These are phyloP conservation scores for Ambrosia trifida DNA, from an alignment of 129 eudicot species.

Conservation along the genomic window DNA sequence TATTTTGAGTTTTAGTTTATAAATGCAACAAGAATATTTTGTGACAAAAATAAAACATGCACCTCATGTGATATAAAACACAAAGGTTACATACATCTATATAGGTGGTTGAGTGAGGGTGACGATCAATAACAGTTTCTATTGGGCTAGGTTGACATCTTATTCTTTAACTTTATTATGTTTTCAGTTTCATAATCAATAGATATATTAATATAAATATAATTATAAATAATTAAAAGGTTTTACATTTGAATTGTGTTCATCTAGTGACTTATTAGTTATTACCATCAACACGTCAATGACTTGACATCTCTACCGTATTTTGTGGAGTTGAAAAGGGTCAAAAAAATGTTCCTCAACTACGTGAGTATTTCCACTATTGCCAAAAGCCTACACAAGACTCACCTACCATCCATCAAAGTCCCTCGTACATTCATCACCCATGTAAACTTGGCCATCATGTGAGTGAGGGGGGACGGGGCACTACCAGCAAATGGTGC, in stretches of 20 bases:
- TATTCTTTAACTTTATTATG: not conserved
- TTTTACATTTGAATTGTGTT: not conserved
- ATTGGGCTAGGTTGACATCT: not conserved
- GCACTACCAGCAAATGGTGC: too few relatives aligned
- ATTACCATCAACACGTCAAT: conserved; percentile 8
- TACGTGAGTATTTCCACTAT: not conserved
- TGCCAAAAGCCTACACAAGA: not conserved
- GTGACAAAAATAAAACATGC: too few relatives aligned
- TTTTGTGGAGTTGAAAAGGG: conserved; percentile 5
- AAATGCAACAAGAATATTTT: too few relatives aligned
- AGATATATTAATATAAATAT: not conserved
- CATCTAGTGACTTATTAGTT: conserved; percentile 2
- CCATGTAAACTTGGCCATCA: too few relatives aligned
- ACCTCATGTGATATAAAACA: not conserved
- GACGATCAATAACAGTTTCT: not conserved
- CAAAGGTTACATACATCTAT: not conserved
- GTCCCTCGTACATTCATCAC: not conserved
- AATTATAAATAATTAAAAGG: not conserved
- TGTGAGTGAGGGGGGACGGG: too few relatives aligned
- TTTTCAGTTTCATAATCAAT: not conserved
- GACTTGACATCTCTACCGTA: not conserved
- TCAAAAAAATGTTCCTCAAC: not conserved
- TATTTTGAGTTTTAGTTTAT: too few relatives aligned
- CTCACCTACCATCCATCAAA: conserved; percentile 2
- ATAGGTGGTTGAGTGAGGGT: not conserved